Conservation (phyloP, 1,284 basidiomycete species). For the Ceratobasidium sp. region DNA sequence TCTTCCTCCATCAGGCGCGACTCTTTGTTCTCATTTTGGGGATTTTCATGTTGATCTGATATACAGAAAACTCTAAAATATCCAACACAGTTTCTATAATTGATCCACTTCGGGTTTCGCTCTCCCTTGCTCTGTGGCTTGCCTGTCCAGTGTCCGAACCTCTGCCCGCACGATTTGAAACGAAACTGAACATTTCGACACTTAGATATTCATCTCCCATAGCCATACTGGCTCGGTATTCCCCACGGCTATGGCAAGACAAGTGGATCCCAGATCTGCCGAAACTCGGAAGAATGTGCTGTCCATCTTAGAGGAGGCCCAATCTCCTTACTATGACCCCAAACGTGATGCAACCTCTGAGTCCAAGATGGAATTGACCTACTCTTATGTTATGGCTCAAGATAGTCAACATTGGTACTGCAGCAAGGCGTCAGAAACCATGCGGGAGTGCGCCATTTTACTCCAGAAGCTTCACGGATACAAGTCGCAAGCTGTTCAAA, state of each 20-base stretch:
- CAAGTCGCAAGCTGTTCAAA: slow-evolving; percentile 59
- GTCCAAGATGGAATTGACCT: slow-evolving; percentile 17
- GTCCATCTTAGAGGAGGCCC: neutral
- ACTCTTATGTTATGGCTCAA: slow-evolving; percentile 22
- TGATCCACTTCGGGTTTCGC: neutral
- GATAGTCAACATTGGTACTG: slow-evolving; percentile 72
- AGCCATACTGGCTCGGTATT: neutral
- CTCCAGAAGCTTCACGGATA: slow-evolving; percentile 83
- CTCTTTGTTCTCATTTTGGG: neutral
- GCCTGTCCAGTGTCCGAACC: no score
- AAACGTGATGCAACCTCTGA: neutral
- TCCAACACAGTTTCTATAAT: neutral
- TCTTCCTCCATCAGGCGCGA: slow-evolving; percentile 14
- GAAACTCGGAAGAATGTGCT: slow-evolving; percentile 20
- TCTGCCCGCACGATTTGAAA: no score
- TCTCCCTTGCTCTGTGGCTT: neutral
- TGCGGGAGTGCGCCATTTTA: slow-evolving; percentile 73
- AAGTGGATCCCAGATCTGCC: slow-evolving; percentile 1
- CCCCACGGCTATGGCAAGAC: neutral
- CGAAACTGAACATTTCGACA: no score
- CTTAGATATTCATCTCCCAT: neutral
- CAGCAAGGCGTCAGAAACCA: slow-evolving; percentile 59
- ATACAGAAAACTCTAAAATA: neutral
- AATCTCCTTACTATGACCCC: neutral
- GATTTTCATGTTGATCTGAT: neutral